Evolutionary conservation across 73 alveolate species (phyloP).

Genomic region (Paramecium caudatum): DNA sequence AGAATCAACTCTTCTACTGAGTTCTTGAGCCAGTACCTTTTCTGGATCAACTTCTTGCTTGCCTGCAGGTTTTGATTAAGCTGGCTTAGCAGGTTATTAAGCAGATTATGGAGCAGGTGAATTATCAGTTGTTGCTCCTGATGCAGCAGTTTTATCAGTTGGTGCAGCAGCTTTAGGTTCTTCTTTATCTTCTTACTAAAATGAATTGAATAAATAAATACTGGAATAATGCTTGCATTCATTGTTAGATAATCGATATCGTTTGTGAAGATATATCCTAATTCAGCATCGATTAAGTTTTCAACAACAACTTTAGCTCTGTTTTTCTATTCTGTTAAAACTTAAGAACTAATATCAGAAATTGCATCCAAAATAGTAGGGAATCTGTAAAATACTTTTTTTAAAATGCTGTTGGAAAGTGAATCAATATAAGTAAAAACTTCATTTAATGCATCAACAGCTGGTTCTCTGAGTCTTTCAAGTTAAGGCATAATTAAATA

Average conservation of each 20-base stretch:
- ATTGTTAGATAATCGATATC: constrained; percentile 78
- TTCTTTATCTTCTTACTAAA: constrained; percentile 66
- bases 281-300: constrained; percentile 79
- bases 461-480: constrained; percentile 89
- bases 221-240: constrained; percentile 72
- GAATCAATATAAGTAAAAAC: constrained; percentile 81
- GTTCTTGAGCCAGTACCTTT: constrained; percentile 87
- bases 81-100: not conserved
- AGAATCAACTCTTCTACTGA: constrained; percentile 92
- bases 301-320: constrained; percentile 74
- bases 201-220: not conserved
- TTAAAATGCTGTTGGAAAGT: constrained; percentile 79
- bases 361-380: constrained; percentile 85
- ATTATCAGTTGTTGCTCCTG: constrained; percentile 1
- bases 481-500: constrained; percentile 81
- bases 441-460: constrained; percentile 79
- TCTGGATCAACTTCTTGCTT: constrained; percentile 81
- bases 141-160: constrained; percentile 68
- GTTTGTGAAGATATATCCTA: constrained; percentile 81
- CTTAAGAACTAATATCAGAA: constrained; percentile 73
- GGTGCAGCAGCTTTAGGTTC: constrained; percentile 55
- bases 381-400: constrained; percentile 85
- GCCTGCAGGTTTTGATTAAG: constrained; percentile 67
- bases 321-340: constrained; percentile 53
- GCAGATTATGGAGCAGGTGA: constrained; percentile 37